Evolutionary conservation across 176 grass and related monocot genomes (phyloP), one percentile per base, ranked within the genome.

Genomic region (Bonia amplexicaulis): DNA sequence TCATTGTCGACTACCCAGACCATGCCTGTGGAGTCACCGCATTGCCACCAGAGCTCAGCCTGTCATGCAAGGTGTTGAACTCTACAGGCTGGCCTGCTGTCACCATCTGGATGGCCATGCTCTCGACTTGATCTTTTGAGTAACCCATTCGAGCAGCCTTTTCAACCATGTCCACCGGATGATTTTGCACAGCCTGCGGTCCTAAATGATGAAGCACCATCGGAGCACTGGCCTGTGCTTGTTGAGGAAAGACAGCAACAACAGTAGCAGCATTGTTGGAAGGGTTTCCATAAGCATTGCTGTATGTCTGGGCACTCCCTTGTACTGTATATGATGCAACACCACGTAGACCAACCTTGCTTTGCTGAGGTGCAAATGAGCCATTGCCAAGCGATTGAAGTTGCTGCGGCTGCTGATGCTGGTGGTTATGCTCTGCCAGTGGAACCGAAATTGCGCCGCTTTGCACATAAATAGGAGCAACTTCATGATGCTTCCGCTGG

Each of bases 131-230:
- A 81, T 99, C 90, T 55, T 87, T 96, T 27, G 80, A 71, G 79
- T 96, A 96, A 71, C 91, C 91, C 93, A 99, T 96, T 6, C 84
- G 69, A 66, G 88, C 91, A 80, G 82, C 91, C 77, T 92, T 94
- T 66, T 99, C 96, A 4, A 87, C 77, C 60, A 94, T 89, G 35
- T 94, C 93, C 17, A 82, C 85, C 0, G 88, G 91, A 19, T 88
- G 91, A 77, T 88, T 89, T 44, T 86, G 90, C 59, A 94, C 27
- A 29, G 78, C 19, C 53, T 91, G 92, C 1, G 88, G 61, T 60
- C 89, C 80, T 45, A 91, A 37, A 76, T 94, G 92, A 79, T 82
- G 86, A 42, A 80, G 82, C 58, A 89, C 64, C 68, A 85, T 83
- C 2, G 92, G 41, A 80, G 65, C 79, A 85, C 81, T 89, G 73